Evolutionary conservation across 2,329 filamentous ascomycete genomes (phyloP).

Genomic region (Neocucurbitaria cava): DNA sequence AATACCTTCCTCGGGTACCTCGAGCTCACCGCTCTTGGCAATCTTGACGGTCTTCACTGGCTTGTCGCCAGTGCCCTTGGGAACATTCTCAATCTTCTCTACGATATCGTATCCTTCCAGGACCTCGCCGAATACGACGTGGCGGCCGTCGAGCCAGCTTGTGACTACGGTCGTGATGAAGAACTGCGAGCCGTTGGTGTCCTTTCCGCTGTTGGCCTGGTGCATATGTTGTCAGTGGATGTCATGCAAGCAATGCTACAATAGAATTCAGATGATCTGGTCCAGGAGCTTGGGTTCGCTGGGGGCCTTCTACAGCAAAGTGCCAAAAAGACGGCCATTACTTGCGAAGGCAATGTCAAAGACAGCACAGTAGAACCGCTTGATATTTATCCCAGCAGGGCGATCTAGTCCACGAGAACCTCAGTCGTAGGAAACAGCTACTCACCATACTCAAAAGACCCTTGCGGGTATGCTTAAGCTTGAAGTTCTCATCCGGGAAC

Average conservation of each 20-base stretch:
- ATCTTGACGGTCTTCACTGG: slow-evolving; percentile 76
- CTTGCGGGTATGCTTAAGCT: slow-evolving; percentile 88
- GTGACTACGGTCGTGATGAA: slow-evolving; percentile 88
- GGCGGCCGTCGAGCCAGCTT: slow-evolving; percentile 80
- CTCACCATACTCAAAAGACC: slow-evolving; percentile 75
- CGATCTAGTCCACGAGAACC: no score
- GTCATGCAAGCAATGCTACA: no score
- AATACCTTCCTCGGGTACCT: slow-evolving; percentile 89
- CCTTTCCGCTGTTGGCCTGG: slow-evolving; percentile 78
- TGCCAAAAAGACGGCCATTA: no score
- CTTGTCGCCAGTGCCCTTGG: slow-evolving; percentile 72
- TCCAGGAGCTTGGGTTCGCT: no score
- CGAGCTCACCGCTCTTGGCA: slow-evolving; percentile 81
- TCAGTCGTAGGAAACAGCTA: no score
- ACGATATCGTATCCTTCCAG: slow-evolving; percentile 84
- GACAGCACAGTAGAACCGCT: no score
- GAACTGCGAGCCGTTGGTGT: slow-evolving; percentile 78
- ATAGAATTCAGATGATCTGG: no score
- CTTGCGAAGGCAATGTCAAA: no score
- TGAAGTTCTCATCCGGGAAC: slow-evolving; percentile 93
- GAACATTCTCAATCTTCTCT: slow-evolving; percentile 76
- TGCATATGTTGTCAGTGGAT: no score
- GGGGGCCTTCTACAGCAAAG: no score
- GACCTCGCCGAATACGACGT: slow-evolving; percentile 90
- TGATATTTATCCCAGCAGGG: no score